Evolutionary conservation across 2,329 filamentous ascomycete genomes (phyloP), one percentile per base, ranked within the genome.

Genomic region (Ophiostoma piceae): DNA sequence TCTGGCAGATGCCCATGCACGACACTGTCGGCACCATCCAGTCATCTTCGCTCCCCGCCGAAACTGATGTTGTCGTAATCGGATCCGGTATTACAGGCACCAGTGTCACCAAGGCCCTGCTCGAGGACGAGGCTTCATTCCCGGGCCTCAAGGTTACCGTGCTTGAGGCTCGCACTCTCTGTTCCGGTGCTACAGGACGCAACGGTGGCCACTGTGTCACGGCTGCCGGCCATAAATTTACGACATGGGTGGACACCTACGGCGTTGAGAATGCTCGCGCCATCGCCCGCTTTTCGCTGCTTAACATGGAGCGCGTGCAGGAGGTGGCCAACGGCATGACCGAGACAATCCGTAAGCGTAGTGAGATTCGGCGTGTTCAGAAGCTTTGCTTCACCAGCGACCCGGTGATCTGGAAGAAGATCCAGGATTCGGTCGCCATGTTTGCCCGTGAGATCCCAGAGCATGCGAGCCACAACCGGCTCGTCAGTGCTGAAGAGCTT

Each of bases 31-130:
- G 29, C 41, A 74, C 1, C 74, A 74, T 54, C n/a, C 71, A 70
- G 66, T 72, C 72, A 4, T 22, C 68, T 11, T 35, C 64, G 51
- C 65, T 73, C 22, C 68, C 72, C 6, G 22, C 60, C 2, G 43
- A 60, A 5, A 39, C 37, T 14, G 79, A 80, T 69, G 73, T 78
- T 8, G 74, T 75, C 16, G 75, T 80, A n/a, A 77, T 80, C 66
- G 79, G 79, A 7, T 79, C 78, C 3, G 79, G 62, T 35, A 65
- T 65, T n/a, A 77, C 79, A 0, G 79, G 77, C 14, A 75, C 75
- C 14, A 75, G 75, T 29, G 72, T 79, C 11, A 76, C 76, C 39
- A 74, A 76, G 14, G 75, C 76, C 7, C 73, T 80, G 1, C 74
- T 78, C 7, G 69, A 72, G 39, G 71, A 73, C 37, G 72, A 73